phyloP scores from a whole-genome alignment of 306 rosid species.

The Gastrolobium villosum region DNA sequence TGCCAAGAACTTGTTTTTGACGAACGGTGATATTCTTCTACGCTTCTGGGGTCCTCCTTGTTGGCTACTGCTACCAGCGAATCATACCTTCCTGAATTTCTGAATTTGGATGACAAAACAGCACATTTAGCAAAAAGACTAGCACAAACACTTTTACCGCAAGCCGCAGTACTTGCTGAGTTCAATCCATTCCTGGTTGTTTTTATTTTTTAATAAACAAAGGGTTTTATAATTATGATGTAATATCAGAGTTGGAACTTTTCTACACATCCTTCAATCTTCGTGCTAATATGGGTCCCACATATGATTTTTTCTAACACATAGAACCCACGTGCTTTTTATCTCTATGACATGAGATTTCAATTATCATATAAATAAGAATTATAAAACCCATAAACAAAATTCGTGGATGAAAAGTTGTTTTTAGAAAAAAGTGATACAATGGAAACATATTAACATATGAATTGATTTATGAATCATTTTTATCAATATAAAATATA shows the following conservation, averaged over 20 bases:
- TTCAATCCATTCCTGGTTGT: constrained; percentile 16
- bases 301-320: too few species aligned
- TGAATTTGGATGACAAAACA: constrained; percentile 25
- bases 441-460: too few species aligned
- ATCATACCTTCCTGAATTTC: constrained; percentile 51
- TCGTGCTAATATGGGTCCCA: too few species aligned
- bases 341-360: too few species aligned
- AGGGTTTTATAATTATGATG: too few species aligned
- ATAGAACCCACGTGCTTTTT: too few species aligned
- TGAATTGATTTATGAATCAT: too few species aligned
- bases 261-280: too few species aligned
- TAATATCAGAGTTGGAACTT: too few species aligned
- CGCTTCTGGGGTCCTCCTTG: constrained; percentile 31
- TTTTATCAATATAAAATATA: too few species aligned
- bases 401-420: neutral
- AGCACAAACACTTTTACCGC: neutral
- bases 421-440: neutral
- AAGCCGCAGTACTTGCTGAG: constrained; percentile 6
- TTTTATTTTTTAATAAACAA: neutral
- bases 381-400: too few species aligned
- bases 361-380: too few species aligned
- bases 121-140: neutral
- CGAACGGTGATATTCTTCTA: constrained; percentile 44
- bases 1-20: neutral
- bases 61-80: constrained; percentile 35